Base-by-base conservation (phyloP, 805 yeast genomes). In the Jamesozyma gamospora region DNA sequence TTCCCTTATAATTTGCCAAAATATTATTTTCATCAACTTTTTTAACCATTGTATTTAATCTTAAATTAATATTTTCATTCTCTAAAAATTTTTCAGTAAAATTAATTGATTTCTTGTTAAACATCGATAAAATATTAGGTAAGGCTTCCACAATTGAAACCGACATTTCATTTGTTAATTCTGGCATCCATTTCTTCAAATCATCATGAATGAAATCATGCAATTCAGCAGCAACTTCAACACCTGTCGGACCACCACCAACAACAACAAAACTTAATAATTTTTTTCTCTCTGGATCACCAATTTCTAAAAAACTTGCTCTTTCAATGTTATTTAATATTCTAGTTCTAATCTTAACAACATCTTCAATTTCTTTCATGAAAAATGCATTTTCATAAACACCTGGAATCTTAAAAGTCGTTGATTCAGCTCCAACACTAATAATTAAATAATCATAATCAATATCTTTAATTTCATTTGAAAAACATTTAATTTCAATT, bases 181-280 rank as follows among this genome's bases (percentile, higher is more conserved):
- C 82, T 32, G 96, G 96, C 66, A 84, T 79, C 87, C 92, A 84
- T 65, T 79, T 83, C 54, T 67, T 67, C 65, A 88, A 71, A 64
- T 90, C 97, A 63, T 88, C 94, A 62, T 83, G 87, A 46, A 88
- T 82, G 66, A 83, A 90, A 65, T 88, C 97, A 66, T 84, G 92
- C 53, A 88, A 70, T 65, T 90, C 97, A 55, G 95, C 97, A 49
- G 97, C 96, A 53, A 87, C 83, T 67, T 88, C 96, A 47, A 88
- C 96, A 69, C 97, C 97, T 31, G 97, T 88, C 59, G 97, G 96
- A 47, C 97, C 97, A 64, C 96, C 97, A 55, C 97, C 97, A 51
- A 92, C 94, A 46, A 90, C 94, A 46, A 90, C 88, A 53, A 87
- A 79, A 47, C 80, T 82, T 60, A 88, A 73, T 52, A 90, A 72